Conservation (phyloP, 2,329 filamentous ascomycete species). For the Didymella glomerata region DNA sequence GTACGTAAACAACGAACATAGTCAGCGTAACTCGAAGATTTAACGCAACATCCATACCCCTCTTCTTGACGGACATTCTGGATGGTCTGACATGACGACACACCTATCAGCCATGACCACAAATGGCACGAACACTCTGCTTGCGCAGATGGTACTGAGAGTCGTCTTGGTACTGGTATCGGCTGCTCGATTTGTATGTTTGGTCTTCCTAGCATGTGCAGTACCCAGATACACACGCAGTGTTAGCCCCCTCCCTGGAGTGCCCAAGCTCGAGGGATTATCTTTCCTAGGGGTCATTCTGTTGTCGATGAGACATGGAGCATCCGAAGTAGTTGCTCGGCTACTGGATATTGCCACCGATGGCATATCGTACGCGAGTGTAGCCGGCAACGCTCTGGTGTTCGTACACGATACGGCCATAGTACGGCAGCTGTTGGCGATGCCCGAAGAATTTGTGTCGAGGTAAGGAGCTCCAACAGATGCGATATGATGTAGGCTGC, state of each 20-base stretch:
- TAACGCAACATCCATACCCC: too few relatives aligned
- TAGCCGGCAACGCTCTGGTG: background rate
- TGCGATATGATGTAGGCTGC: too few relatives aligned
- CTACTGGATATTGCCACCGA: background rate
- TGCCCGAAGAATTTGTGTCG: background rate
- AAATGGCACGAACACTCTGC: background rate
- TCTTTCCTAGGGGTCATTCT: slow-evolving; percentile 1
- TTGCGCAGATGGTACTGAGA: background rate
- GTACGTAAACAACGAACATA: too few relatives aligned
- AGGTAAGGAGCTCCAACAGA: background rate
- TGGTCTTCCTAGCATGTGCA: background rate
- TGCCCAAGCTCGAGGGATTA: slow-evolving; percentile 1
- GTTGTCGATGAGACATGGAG: slow-evolving; percentile 1
- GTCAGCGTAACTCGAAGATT: too few relatives aligned
- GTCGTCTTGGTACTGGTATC: background rate
- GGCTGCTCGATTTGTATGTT: background rate
- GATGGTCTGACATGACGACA: background rate
- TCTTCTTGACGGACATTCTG: too few relatives aligned
- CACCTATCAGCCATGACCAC: background rate
- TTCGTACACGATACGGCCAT: slow-evolving; percentile 1
- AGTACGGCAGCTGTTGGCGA: slow-evolving; percentile 2
- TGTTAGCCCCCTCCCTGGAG: background rate
- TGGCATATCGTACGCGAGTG: slow-evolving; percentile 3
- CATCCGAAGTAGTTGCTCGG: background rate
- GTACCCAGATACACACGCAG: background rate